phyloP scores from a whole-genome alignment of 2,329 filamentous ascomycete genomes.

The Dothideomycetes sp. region DNA sequence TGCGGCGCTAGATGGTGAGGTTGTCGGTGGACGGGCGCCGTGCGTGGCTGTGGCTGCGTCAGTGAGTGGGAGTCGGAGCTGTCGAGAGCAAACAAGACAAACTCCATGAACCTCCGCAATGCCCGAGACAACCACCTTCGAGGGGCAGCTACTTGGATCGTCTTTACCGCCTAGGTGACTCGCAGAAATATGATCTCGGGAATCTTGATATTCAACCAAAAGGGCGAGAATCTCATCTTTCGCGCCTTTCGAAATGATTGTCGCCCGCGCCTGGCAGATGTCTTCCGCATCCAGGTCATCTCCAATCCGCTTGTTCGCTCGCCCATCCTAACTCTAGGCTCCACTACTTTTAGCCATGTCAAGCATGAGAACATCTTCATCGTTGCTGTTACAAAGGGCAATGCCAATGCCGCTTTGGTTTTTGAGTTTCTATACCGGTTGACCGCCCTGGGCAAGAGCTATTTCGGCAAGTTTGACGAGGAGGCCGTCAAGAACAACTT shows the following conservation, averaged over 20 bases:
- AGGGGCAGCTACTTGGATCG: no score
- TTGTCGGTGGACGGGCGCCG: no score
- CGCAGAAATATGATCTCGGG: constrained; percentile 92
- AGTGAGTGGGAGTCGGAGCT: no score
- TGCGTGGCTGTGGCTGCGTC: no score
- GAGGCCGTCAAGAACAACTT: constrained; percentile 99
- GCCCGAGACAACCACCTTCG: no score
- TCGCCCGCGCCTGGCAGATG: constrained; percentile 90
- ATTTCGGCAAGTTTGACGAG: constrained; percentile 98
- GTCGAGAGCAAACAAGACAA: no score
- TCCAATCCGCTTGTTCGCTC: constrained; percentile 96
- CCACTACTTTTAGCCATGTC: constrained; percentile 98
- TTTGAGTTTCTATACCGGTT: constrained; percentile 96
- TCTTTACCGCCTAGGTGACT: no score
- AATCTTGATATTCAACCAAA: constrained; percentile 97
- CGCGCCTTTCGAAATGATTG: constrained; percentile 98
- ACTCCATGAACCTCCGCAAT: no score
- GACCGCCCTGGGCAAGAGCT: constrained; percentile 80
- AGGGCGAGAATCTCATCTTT: constrained; percentile 99
- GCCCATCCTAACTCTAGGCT: constrained; percentile 91
- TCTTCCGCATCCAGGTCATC: constrained; percentile 99
- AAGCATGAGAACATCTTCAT: constrained; percentile 99
- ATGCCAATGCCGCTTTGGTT: constrained; percentile 93
- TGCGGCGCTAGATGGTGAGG: no score
- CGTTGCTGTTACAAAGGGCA: constrained; percentile 95